Base-by-base conservation (phyloP, 768 basidiomycete species). In the Panellus pusillus region DNA sequence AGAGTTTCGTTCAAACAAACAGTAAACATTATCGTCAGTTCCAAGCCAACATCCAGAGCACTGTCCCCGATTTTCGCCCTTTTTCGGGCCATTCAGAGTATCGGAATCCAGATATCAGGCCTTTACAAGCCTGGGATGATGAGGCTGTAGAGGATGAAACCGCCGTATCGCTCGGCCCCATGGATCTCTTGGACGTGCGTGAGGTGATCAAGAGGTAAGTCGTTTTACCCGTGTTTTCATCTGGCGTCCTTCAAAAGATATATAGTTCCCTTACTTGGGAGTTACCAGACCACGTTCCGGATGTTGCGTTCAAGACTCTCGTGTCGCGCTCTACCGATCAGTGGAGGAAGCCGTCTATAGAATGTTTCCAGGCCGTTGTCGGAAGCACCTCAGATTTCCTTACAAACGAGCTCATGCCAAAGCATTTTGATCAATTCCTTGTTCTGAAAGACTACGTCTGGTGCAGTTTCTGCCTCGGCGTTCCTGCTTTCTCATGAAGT, bases 231-330 rank as follows among this genome's bases (percentile, higher is more conserved):
- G 27, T 17, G 6, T 17, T 11, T 24, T 24, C 3, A 27, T n/a
- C 38, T 42, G 24, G 38, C 28, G 18, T 19, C 37, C 42, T 20
- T 24, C 18, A 4, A 11, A 35, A 11, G 11, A n/a, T 41, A 11
- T 24, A 15, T 39, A 79, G 78, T 11, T 68, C 70, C 8, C 67
- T 68, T 28, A 69, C 65, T 2, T 78, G 76, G 77, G 74, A 79
- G 44, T 68, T 79, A 24, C 74, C 74, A 0, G 62, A 65, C 5
- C 68, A 76, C 35, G 58, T 76, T 20, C 76, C 77, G 0, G 77
- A 69, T 47, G 68, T 68, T 24, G 75, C 76, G 11, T 77, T 73
- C 43, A 58, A 52, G 11, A 63, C 61, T 27, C 66, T 78, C 14
- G 76, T 80, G 32, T 54, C 57, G 4, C 44, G 57, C 12, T 72